Evolutionary conservation across 306 rosid species (phyloP).

Genomic region (Cicer bijugum): DNA sequence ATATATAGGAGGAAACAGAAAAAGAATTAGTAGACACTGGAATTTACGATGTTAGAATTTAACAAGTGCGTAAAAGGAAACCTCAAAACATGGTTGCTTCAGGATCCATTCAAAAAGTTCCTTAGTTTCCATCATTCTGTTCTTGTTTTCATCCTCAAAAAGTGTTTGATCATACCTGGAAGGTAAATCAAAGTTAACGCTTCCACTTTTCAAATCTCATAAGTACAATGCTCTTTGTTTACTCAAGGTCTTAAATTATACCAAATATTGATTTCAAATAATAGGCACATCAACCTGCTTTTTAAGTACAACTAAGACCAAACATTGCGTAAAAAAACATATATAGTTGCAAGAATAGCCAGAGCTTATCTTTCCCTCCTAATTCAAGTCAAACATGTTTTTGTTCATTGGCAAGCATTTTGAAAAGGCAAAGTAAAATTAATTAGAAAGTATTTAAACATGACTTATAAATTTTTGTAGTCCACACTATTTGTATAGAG

Average conservation of each 20-base stretch:
- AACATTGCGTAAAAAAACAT: background rate
- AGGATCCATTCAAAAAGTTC: slow-evolving; percentile 95
- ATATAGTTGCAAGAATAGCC: background rate
- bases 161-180: slow-evolving; percentile 98
- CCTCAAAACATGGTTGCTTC: slow-evolving; percentile 98
- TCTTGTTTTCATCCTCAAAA: slow-evolving; percentile 91
- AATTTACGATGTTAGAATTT: slow-evolving; percentile 33
- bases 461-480: background rate
- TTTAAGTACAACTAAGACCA: background rate
- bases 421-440: background rate
- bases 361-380: slow-evolving; percentile 4
- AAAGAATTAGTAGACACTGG: background rate
- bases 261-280: background rate
- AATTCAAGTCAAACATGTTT: background rate
- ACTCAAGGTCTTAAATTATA: slow-evolving; percentile 6
- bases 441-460: background rate
- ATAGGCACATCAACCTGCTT: background rate
- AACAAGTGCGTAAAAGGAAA: slow-evolving; percentile 46
- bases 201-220: slow-evolving; percentile 23
- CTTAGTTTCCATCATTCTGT: slow-evolving; percentile 93
- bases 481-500: background rate
- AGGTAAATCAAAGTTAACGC: slow-evolving; percentile 39
- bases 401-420: background rate
- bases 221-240: slow-evolving; percentile 29
- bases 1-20: background rate